A percentile compares a stretch with the other conserved stretches of the same genome.
These are phyloP conservation scores for Mycena metata DNA, from an alignment of 768 basidiomycete genomes.

Conservation along the genomic window DNA sequence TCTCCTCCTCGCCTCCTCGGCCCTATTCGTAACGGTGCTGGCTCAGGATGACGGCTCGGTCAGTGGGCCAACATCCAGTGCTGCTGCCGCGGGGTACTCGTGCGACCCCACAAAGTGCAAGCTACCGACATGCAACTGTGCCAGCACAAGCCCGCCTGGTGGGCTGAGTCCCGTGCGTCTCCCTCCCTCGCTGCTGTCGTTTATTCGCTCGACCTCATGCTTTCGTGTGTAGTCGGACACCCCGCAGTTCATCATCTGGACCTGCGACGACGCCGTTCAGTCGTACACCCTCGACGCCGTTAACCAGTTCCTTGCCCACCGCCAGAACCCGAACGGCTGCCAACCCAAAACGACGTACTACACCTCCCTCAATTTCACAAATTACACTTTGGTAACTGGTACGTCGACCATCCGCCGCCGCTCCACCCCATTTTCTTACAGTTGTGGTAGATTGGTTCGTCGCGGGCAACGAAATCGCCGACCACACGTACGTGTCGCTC, in stretches of 20 bases:
- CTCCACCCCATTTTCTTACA: background rate
- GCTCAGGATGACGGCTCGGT: constrained; percentile 48
- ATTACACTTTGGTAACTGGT: constrained; percentile 80
- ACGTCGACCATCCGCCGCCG: constrained; percentile 25
- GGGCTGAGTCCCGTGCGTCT: constrained; percentile 59
- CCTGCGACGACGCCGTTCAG: constrained; percentile 74
- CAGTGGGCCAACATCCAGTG: constrained; percentile 54
- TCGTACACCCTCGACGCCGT: constrained; percentile 81
- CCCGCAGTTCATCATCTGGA: constrained; percentile 64
- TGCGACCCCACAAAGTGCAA: constrained; percentile 63
- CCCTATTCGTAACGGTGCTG: constrained; percentile 25
- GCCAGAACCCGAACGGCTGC: constrained; percentile 85
- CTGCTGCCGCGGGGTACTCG: constrained; percentile 61
- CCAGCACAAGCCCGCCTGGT: constrained; percentile 64
- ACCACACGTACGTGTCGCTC: constrained; percentile 61
- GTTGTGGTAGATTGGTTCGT: constrained; percentile 50
- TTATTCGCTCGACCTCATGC: background rate
- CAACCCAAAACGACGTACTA: constrained; percentile 82
- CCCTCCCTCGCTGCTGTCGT: background rate
- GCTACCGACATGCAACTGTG: constrained; percentile 66
- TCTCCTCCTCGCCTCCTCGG: constrained; percentile 21
- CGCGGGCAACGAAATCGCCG: constrained; percentile 87
- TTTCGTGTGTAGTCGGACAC: constrained; percentile 48
- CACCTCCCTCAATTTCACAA: constrained; percentile 79
- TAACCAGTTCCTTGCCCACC: constrained; percentile 81